Conservation (phyloP, 2,329 filamentous ascomycete genomes). For the Purpureocillium lavendulum region DNA sequence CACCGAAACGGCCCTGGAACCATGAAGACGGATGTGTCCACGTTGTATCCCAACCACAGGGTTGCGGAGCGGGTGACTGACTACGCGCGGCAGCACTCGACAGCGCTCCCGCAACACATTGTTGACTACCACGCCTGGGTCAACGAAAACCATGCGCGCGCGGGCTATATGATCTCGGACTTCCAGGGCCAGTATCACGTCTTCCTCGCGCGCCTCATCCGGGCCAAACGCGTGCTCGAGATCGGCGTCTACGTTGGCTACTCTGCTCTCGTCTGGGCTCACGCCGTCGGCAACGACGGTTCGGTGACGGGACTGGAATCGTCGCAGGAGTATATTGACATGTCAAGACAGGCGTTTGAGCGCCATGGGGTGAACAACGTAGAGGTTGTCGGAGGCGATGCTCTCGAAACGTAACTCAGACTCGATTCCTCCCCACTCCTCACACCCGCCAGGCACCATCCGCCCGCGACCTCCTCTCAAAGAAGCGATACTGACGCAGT, state of each 20-base stretch:
- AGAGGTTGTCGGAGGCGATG: constrained; percentile 33
- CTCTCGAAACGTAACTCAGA: constrained; percentile 28
- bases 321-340: constrained; percentile 27
- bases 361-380: constrained; percentile 28
- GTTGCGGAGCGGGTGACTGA: constrained; percentile 24
- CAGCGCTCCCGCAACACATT: constrained; percentile 23
- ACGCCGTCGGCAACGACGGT: constrained; percentile 25
- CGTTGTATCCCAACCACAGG: constrained; percentile 27
- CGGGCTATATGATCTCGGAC: constrained; percentile 24
- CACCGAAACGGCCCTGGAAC: too few relatives aligned
- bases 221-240: constrained; percentile 31
- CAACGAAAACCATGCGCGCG: constrained; percentile 11
- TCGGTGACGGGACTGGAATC: constrained; percentile 31
- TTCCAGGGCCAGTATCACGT: constrained; percentile 23
- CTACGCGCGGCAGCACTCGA: constrained; percentile 27
- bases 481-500: too few relatives aligned
- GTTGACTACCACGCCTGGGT: constrained; percentile 25
- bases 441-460: too few relatives aligned
- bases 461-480: too few relatives aligned
- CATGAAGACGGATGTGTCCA: constrained; percentile 21
- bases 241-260: constrained; percentile 34
- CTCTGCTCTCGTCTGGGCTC: constrained; percentile 30
- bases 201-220: constrained; percentile 26
- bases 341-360: constrained; percentile 25
- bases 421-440: too few relatives aligned